Percentiles rank a stretch among this genome's conserved stretches.
phyloP scores from a whole-genome alignment of 179 eudicot species.

The Patellifolia procumbens region DNA sequence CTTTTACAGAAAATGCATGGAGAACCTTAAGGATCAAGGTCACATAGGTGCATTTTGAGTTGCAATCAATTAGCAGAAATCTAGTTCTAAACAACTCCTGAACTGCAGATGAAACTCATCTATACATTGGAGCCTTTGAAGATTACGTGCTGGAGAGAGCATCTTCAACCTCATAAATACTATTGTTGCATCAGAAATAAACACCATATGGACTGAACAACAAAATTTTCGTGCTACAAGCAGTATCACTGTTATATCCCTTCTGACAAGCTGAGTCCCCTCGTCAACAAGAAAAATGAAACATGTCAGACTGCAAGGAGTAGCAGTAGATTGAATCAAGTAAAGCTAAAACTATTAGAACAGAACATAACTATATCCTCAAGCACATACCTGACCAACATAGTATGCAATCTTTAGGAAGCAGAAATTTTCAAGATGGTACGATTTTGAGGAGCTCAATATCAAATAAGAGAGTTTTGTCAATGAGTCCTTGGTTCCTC shows the following conservation, averaged over 20 bases:
- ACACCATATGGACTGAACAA: too few relatives aligned
- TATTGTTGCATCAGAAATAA: too few relatives aligned
- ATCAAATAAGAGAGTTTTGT: conserved; percentile 92
- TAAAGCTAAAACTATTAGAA: neutral
- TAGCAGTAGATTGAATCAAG: neutral
- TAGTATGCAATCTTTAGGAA: neutral
- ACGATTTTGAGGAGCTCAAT: conserved; percentile 90
- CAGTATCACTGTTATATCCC: neutral
- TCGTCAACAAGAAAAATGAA: neutral
- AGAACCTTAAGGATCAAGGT: too few relatives aligned
- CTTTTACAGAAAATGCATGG: too few relatives aligned
- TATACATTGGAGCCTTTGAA: too few relatives aligned
- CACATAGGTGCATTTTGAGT: too few relatives aligned
- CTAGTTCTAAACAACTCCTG: too few relatives aligned
- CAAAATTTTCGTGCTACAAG: too few relatives aligned
- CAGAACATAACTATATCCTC: neutral
- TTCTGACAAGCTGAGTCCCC: neutral
- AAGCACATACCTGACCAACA: neutral
- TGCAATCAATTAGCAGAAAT: too few relatives aligned
- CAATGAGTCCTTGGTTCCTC: conserved; percentile 90
- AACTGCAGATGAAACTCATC: too few relatives aligned
- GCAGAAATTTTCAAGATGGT: conserved; percentile 40
- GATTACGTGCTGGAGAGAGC: too few relatives aligned
- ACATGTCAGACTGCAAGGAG: neutral
- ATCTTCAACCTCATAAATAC: too few relatives aligned